phyloP scores from a whole-genome alignment of 2,329 filamentous ascomycete species.

The Botrytis deweyae region DNA sequence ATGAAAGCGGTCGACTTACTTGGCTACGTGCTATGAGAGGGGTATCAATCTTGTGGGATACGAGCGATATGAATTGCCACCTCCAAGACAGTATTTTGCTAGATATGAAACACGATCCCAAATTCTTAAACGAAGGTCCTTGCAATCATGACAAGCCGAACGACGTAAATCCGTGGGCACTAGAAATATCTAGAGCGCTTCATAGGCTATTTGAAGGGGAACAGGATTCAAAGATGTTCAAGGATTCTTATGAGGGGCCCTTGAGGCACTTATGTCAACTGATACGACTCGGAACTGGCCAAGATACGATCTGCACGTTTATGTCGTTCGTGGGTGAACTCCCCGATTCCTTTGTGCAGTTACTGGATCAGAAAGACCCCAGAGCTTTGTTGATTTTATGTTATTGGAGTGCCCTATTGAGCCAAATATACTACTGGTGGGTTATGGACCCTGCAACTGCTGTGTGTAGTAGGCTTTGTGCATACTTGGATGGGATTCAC shows the following conservation, averaged over 20 bases:
- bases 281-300: not conserved
- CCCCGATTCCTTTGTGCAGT: not conserved
- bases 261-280: slow-evolving; percentile 5
- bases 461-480: slow-evolving; percentile 16
- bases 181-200: not conserved
- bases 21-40: slow-evolving; percentile 14
- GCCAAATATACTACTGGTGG: slow-evolving; percentile 20
- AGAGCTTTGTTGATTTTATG: slow-evolving; percentile 19
- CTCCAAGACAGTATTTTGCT: not conserved
- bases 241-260: not conserved
- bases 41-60: not conserved
- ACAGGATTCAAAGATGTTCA: not conserved
- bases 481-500: not conserved
- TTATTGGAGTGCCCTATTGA: slow-evolving; percentile 21
- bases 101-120: not conserved
- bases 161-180: not conserved
- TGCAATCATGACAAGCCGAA: not conserved
- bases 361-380: slow-evolving; percentile 10
- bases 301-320: slow-evolving; percentile 7
- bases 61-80: not conserved
- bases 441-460: slow-evolving; percentile 9
- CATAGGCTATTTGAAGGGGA: not conserved
- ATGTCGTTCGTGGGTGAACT: slow-evolving; percentile 20
- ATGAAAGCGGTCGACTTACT: not conserved
- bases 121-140: not conserved